Evolutionary conservation across 176 grass and related monocot genomes (phyloP).

Genomic region (Oryza brachyantha): DNA sequence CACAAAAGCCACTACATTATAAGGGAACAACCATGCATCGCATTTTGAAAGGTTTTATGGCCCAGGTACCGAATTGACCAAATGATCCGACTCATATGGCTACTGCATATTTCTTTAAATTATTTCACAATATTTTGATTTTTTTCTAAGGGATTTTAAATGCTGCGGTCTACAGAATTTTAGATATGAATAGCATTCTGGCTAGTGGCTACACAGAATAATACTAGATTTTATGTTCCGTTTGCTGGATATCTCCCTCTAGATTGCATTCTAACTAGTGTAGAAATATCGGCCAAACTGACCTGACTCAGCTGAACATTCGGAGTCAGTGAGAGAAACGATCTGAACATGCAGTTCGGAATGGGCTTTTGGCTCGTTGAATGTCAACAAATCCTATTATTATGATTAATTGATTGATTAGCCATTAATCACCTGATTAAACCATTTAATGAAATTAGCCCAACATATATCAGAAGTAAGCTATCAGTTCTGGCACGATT

Average conservation of each 20-base stretch:
- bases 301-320: no score
- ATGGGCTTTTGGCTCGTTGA: no score
- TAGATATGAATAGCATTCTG: not conserved
- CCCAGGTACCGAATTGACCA: conserved; percentile 47
- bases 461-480: no score
- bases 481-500: no score
- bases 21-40: conserved; percentile 65
- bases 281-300: no score
- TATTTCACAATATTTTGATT: not conserved
- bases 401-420: no score
- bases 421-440: no score
- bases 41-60: conserved; percentile 72
- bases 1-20: conserved; percentile 54
- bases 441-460: no score
- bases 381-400: no score
- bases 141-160: conserved; percentile 22
- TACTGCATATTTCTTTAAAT: conserved; percentile 25
- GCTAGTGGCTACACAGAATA: not conserved
- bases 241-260: not conserved
- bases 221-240: not conserved
- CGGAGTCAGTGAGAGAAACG: no score
- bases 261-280: not conserved
- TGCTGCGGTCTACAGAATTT: not conserved
- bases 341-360: no score
- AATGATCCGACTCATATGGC: not conserved